These are phyloP conservation scores for Fusarium sororula DNA, from an alignment of 2,329 filamentous ascomycete species.

Conservation along the genomic window DNA sequence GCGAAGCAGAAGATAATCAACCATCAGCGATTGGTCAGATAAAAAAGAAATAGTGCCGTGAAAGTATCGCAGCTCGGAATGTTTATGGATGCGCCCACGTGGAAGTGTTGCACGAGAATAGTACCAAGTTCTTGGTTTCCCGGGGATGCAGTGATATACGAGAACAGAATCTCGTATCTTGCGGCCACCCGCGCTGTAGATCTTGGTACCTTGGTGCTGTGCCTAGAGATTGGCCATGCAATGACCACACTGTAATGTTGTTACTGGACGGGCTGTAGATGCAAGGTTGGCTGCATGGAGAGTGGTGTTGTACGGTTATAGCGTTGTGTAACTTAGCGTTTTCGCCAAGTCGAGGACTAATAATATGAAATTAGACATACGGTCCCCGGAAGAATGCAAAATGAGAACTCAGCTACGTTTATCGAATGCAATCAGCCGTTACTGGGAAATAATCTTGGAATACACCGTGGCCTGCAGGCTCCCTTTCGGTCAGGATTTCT, in stretches of 20 bases:
- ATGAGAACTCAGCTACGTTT: neutral
- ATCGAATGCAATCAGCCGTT: neutral
- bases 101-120: constrained; percentile 1
- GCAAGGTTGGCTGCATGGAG: constrained; percentile 12
- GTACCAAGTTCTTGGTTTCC: neutral
- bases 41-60: neutral
- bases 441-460: neutral
- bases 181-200: constrained; percentile 21
- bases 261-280: neutral
- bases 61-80: neutral
- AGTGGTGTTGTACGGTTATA: neutral
- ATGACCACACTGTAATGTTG: constrained; percentile 2
- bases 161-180: constrained; percentile 27
- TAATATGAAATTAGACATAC: neutral
- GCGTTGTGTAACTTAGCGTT: constrained; percentile 6
- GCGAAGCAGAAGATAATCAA: constrained; percentile 9
- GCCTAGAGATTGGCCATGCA: constrained; percentile 1
- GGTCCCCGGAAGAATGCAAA: neutral
- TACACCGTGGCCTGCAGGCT: neutral
- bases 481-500: neutral
- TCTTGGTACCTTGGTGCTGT: neutral
- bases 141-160: constrained; percentile 16
- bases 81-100: neutral
- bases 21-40: neutral
- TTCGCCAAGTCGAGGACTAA: neutral